phyloP scores from a whole-genome alignment of 352 stramenopile species.

The Pythium dissotocum region DNA sequence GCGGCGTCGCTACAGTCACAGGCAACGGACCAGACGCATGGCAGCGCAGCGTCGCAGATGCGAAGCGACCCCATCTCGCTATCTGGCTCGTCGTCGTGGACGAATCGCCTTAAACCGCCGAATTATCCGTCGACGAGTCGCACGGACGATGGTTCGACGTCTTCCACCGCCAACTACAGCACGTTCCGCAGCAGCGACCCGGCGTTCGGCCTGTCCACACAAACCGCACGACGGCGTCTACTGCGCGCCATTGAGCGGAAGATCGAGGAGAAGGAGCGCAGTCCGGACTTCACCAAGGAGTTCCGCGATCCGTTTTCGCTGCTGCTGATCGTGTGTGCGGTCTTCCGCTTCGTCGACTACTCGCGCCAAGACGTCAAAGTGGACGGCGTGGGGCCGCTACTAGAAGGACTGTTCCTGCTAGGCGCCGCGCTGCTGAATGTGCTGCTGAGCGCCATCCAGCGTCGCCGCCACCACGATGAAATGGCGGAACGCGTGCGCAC shows the following conservation, averaged over 20 bases:
- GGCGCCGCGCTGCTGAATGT: conserved; percentile 59
- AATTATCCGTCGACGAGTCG: conserved; percentile 21
- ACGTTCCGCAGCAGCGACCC: conserved; percentile 25
- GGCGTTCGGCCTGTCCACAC: conserved; percentile 54
- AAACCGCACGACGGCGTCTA: conserved; percentile 48
- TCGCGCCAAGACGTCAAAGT: conserved; percentile 33
- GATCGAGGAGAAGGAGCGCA: conserved; percentile 71
- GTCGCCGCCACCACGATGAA: conserved; percentile 70
- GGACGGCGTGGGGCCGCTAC: conserved; percentile 34
- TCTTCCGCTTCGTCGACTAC: conserved; percentile 63
- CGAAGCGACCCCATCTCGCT: conserved; percentile 22
- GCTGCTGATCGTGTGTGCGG: conserved; percentile 63
- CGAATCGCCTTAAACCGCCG: conserved; percentile 22
- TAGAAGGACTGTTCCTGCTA: conserved; percentile 64
- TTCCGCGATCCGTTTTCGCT: conserved; percentile 74
- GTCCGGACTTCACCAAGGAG: conserved; percentile 60
- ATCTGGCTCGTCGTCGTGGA: conserved; percentile 23
- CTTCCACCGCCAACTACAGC: conserved; percentile 17
- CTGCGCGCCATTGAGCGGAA: conserved; percentile 69
- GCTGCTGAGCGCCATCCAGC: conserved; percentile 64
- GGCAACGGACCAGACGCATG: background rate
- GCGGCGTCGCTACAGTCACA: background rate
- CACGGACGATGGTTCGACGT: background rate
- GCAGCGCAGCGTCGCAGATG: background rate
- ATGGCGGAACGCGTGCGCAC: conserved; percentile 77